A percentile compares a stretch with the other conserved stretches of the same genome.
phyloP scores from a whole-genome alignment of 2,329 filamentous ascomycete genomes.

The Monosporascus sp. region DNA sequence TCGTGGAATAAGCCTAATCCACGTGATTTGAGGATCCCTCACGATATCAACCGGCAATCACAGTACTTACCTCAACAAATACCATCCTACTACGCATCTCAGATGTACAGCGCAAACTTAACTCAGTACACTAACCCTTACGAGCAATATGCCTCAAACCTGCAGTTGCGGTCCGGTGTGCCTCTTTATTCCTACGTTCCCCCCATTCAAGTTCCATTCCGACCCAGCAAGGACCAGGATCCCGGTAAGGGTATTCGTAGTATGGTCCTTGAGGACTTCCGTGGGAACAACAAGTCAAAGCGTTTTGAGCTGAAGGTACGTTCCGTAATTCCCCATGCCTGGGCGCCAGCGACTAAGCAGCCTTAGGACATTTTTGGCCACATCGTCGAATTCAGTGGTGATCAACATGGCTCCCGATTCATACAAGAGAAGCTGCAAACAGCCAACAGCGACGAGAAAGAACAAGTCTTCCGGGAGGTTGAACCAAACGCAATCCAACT shows the following conservation, averaged over 20 bases:
- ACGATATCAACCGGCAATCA: slow-evolving; percentile 34
- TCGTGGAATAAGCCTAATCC: slow-evolving; percentile 33
- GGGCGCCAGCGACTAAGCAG: slow-evolving; percentile 7
- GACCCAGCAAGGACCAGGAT: slow-evolving; percentile 50
- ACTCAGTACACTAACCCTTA: slow-evolving; percentile 30
- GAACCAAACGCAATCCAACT: slow-evolving; percentile 77
- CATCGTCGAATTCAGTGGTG: slow-evolving; percentile 90
- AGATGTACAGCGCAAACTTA: slow-evolving; percentile 31
- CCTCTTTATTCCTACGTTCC: slow-evolving; percentile 28
- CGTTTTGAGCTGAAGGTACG: slow-evolving; percentile 72
- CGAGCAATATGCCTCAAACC: slow-evolving; percentile 31
- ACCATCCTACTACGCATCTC: slow-evolving; percentile 24
- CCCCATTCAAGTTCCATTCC: slow-evolving; percentile 23
- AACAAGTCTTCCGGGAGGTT: slow-evolving; percentile 83
- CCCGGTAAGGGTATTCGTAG: slow-evolving; percentile 60
- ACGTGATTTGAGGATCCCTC: slow-evolving; percentile 27
- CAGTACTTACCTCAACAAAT: slow-evolving; percentile 24
- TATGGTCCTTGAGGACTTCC: slow-evolving; percentile 72
- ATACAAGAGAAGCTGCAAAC: slow-evolving; percentile 89
- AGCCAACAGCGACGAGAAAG: slow-evolving; percentile 94
- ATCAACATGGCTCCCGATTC: slow-evolving; percentile 92
- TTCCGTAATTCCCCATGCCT: not conserved
- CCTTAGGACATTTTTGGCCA: slow-evolving; percentile 72
- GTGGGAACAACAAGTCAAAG: slow-evolving; percentile 64
- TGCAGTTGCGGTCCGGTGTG: slow-evolving; percentile 28